Percentiles rank a stretch among this genome's conserved stretches.
Conservation (phyloP, 805 yeast species). For the Brettanomyces naardenensis region DNA sequence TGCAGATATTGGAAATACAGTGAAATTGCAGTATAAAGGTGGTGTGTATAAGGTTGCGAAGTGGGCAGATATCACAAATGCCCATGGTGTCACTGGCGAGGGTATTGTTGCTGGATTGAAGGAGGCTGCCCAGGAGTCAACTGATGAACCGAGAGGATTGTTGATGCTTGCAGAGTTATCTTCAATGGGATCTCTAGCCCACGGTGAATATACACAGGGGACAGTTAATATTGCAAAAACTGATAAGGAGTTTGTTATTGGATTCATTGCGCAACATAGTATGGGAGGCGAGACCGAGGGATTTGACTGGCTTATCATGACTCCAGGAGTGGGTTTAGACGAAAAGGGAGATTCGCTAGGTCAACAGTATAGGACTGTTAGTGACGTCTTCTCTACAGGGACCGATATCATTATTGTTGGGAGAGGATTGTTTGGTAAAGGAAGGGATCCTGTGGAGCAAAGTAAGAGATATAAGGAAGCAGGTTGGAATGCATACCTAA, state of each 20-base stretch:
- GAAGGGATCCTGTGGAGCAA: constrained; percentile 83
- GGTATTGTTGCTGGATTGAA: constrained; percentile 87
- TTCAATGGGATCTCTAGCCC: constrained; percentile 87
- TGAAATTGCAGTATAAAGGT: constrained; percentile 84
- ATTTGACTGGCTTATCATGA: constrained; percentile 93
- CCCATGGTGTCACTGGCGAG: constrained; percentile 94
- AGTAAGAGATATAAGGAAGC: constrained; percentile 86
- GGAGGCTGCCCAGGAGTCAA: constrained; percentile 67
- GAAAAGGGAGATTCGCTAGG: constrained; percentile 95
- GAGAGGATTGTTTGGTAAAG: constrained; percentile 90
- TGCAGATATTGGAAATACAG: constrained; percentile 98
- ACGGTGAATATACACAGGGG: constrained; percentile 79
- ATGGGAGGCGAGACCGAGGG: constrained; percentile 81
- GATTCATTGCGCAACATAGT: constrained; percentile 88
- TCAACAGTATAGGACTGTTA: constrained; percentile 92
- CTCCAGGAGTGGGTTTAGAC: constrained; percentile 98
- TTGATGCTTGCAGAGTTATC: constrained; percentile 94
- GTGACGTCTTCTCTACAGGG: constrained; percentile 77
- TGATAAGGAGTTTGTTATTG: constrained; percentile 87
- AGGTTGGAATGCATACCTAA: constrained; percentile 87
- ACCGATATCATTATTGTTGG: constrained; percentile 97
- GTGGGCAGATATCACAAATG: constrained; percentile 97
- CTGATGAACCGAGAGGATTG: constrained; percentile 76
- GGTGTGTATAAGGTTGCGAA: constrained; percentile 84
- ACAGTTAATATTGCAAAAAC: constrained; percentile 82